Conservation (phyloP, 2,329 filamentous ascomycete species). For the Didymella sp. region DNA sequence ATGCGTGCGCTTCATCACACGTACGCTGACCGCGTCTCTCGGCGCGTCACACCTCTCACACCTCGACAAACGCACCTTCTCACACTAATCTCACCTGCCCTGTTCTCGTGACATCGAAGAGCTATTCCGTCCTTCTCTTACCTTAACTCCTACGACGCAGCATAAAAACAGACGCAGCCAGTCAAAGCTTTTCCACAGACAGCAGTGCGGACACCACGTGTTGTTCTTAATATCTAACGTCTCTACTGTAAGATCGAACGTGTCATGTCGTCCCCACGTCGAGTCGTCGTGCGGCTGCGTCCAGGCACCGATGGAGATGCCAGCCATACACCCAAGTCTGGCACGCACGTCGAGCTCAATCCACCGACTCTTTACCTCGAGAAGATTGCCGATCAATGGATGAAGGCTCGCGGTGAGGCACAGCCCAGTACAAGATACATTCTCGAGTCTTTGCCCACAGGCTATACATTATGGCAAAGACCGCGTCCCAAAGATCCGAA, state of each 20-base stretch:
- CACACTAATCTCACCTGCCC: conserved; percentile 1
- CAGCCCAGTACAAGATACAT: conserved; percentile 53
- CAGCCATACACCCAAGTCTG: conserved; percentile 32
- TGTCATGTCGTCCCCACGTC: conserved; percentile 5
- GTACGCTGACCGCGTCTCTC: conserved; percentile 9
- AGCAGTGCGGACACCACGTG: not conserved
- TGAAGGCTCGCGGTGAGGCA: conserved; percentile 52
- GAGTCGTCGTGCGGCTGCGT: conserved; percentile 34
- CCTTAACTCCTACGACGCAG: too few species aligned
- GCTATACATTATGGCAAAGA: conserved; percentile 61
- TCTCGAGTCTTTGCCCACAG: conserved; percentile 61
- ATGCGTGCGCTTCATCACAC: conserved; percentile 19
- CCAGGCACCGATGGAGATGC: conserved; percentile 48
- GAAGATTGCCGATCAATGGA: conserved; percentile 58
- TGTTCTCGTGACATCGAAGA: not conserved
- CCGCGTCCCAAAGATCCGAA: conserved; percentile 50
- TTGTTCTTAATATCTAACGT: not conserved
- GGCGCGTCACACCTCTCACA: conserved; percentile 8
- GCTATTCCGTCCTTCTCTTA: not conserved
- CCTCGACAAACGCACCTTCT: conserved; percentile 18
- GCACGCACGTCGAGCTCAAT: conserved; percentile 44
- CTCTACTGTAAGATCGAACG: not conserved
- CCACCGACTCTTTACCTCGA: conserved; percentile 56
- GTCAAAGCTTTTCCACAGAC: too few species aligned
- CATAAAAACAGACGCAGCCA: too few species aligned